A percentile compares a stretch with the other conserved stretches of the same genome.
Evolutionary conservation across 1,284 basidiomycete species (phyloP).

Genomic region (Puccinia hordei): DNA sequence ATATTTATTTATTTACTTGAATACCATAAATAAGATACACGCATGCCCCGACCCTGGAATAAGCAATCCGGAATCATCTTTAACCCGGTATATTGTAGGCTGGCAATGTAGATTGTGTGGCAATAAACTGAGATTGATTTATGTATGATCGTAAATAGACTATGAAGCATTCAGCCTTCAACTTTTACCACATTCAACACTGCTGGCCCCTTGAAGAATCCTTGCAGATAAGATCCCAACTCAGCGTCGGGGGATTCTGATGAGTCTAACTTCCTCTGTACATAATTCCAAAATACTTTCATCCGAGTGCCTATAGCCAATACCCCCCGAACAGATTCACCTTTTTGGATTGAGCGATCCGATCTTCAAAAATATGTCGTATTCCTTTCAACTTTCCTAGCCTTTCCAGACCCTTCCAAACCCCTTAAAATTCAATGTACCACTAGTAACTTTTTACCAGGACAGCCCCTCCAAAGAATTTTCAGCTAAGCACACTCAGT

Average conservation of each 20-base stretch:
- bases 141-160: not conserved
- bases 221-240: not conserved
- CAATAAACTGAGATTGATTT: not conserved
- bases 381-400: not conserved
- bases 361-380: not conserved
- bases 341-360: not conserved
- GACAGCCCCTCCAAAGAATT: not conserved
- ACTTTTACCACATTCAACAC: not conserved
- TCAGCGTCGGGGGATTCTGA: not conserved
- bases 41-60: not conserved
- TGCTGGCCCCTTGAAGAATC: not conserved
- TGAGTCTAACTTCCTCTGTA: not conserved
- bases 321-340: not conserved
- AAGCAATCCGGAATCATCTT: no score
- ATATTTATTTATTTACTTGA: no score
- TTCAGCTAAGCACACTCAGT: slow-evolving; percentile 15
- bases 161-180: not conserved
- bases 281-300: not conserved
- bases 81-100: no score
- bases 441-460: not conserved
- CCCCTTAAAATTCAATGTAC: slow-evolving; percentile 3
- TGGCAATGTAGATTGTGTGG: no score
- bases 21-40: not conserved
- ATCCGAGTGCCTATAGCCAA: not conserved
- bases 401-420: not conserved